These are phyloP conservation scores for Endogone sp. DNA, from an alignment of 192 early-diverging fungal genomes.

Conservation along the genomic window DNA sequence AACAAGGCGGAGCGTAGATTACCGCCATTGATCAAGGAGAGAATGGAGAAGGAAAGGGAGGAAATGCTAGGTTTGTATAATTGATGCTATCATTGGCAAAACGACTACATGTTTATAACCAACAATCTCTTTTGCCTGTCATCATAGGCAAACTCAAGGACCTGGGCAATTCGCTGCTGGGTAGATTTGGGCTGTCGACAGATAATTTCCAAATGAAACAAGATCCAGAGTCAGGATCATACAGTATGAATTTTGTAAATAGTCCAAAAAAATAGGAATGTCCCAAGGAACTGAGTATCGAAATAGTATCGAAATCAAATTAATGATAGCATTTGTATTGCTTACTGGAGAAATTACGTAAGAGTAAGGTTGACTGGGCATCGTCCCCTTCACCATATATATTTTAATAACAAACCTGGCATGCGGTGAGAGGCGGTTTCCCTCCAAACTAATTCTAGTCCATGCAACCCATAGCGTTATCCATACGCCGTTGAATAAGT, in stretches of 20 bases:
- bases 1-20: conserved; percentile 25
- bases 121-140: not conserved
- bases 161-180: conserved; percentile 66
- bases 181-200: conserved; percentile 70
- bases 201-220: conserved; percentile 68
- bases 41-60: conserved; percentile 59
- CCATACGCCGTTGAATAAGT: no score
- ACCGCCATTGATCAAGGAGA: conserved; percentile 38
- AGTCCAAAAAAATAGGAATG: conserved; percentile 8
- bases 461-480: no score
- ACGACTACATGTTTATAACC: not conserved
- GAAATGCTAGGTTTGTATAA: conserved; percentile 50
- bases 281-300: no score
- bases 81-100: conserved; percentile 7
- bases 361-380: no score
- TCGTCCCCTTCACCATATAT: no score
- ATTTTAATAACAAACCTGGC: no score
- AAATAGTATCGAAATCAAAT: no score
- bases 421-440: no score
- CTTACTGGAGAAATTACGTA: no score
- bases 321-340: no score
- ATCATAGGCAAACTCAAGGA: conserved; percentile 59
- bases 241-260: conserved; percentile 65
- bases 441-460: no score
- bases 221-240: conserved; percentile 48